These are phyloP conservation scores for Corylus avellana DNA, from an alignment of 306 rosid species.

Conservation along the genomic window DNA sequence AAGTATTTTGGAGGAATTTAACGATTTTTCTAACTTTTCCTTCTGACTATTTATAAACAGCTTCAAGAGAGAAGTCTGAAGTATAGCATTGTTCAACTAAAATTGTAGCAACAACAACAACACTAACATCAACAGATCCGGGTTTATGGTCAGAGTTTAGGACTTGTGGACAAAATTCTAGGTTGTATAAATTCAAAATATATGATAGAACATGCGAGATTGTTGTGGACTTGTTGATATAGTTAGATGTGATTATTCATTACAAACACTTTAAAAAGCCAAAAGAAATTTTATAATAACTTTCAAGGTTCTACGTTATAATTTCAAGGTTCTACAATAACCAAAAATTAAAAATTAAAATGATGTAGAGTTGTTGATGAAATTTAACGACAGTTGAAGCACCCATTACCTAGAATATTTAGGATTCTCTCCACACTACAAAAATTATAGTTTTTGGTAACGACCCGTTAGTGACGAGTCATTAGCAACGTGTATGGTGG, in stretches of 20 bases:
- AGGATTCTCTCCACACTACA: too few species aligned
- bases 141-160: constrained; percentile 11
- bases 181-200: background rate
- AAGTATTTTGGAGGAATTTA: background rate
- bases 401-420: too few species aligned
- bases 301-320: too few species aligned
- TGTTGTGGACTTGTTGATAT: background rate
- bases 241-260: background rate
- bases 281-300: background rate
- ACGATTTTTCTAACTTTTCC: constrained; percentile 4
- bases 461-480: too few species aligned
- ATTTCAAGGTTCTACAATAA: too few species aligned
- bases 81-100: constrained; percentile 53
- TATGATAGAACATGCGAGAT: background rate
- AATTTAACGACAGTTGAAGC: too few species aligned
- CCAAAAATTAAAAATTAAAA: too few species aligned
- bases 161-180: background rate
- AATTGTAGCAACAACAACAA: constrained; percentile 26
- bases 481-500: too few species aligned
- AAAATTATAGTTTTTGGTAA: too few species aligned
- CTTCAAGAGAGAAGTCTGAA: constrained; percentile 58
- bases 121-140: constrained; percentile 15
- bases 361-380: too few species aligned
- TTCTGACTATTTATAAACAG: constrained; percentile 34
- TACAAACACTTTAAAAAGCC: background rate